Percentiles rank a stretch among this genome's conserved stretches.
These are phyloP conservation scores for Daldinia sp. DNA, from an alignment of 2,329 filamentous ascomycete species.

Conservation along the genomic window DNA sequence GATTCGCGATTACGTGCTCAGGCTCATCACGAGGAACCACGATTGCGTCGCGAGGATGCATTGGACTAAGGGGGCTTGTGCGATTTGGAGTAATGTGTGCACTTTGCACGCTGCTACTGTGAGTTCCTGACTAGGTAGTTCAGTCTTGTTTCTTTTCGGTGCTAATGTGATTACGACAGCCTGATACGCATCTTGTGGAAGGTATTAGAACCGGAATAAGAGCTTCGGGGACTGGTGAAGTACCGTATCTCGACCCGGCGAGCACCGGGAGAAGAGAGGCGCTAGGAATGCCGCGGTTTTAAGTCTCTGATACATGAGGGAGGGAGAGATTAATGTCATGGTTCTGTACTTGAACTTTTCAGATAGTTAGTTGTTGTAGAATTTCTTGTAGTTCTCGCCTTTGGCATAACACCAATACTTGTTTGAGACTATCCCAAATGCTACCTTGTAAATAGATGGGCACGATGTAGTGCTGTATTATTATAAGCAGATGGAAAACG, in stretches of 20 bases:
- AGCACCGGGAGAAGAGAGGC: background rate
- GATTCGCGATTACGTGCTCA: slow-evolving; percentile 54
- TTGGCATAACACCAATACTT: background rate
- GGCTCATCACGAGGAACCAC: slow-evolving; percentile 55
- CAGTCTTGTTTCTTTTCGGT: background rate
- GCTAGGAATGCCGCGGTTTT: slow-evolving; percentile 4
- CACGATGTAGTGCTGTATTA: background rate
- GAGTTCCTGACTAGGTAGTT: slow-evolving; percentile 34
- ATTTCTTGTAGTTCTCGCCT: background rate
- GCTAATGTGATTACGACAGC: slow-evolving; percentile 40
- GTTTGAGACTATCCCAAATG: background rate
- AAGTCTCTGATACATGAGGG: background rate
- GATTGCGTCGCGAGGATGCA: slow-evolving; percentile 56
- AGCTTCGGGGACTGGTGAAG: slow-evolving; percentile 55
- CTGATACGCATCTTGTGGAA: slow-evolving; percentile 46
- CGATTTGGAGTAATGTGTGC: slow-evolving; percentile 56
- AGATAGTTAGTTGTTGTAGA: background rate
- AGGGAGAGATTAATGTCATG: background rate
- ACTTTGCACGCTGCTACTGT: slow-evolving; percentile 52
- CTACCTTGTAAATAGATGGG: background rate
- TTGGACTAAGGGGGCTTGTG: slow-evolving; percentile 55
- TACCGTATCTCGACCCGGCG: slow-evolving; percentile 40
- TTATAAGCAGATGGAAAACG: background rate
- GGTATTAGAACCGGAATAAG: slow-evolving; percentile 52
- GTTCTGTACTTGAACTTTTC: background rate